phyloP scores from a whole-genome alignment of 306 rosid genomes.

The Adenanthera pavonina region DNA sequence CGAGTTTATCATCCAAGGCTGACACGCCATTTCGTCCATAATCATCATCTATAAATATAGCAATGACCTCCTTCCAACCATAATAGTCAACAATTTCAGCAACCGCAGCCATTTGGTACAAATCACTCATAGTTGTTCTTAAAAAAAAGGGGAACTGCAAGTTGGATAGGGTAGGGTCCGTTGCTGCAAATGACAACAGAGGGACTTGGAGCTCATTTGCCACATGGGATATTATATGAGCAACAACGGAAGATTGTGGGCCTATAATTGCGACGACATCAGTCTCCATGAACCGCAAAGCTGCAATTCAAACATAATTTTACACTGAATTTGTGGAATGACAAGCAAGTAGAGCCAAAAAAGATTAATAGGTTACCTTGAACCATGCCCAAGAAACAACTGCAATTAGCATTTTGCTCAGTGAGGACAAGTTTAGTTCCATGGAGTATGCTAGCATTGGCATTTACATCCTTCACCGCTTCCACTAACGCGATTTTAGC shows the following conservation, averaged over 20 bases:
- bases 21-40: slow-evolving; percentile 82
- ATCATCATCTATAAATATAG: slow-evolving; percentile 83
- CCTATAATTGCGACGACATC: slow-evolving; percentile 79
- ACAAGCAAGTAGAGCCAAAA: not conserved
- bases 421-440: slow-evolving; percentile 58
- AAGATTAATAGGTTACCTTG: slow-evolving; percentile 57
- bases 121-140: slow-evolving; percentile 80
- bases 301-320: slow-evolving; percentile 51
- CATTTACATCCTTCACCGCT: slow-evolving; percentile 86
- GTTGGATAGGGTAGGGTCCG: slow-evolving; percentile 89
- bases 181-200: slow-evolving; percentile 83
- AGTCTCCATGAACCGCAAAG: slow-evolving; percentile 88
- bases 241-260: slow-evolving; percentile 94
- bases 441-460: slow-evolving; percentile 63
- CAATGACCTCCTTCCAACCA: slow-evolving; percentile 86
- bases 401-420: slow-evolving; percentile 70
- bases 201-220: slow-evolving; percentile 93
- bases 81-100: slow-evolving; percentile 74
- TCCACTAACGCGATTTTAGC: slow-evolving; percentile 81
- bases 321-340: not conserved
- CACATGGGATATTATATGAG: slow-evolving; percentile 82
- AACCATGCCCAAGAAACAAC: slow-evolving; percentile 84
- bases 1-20: slow-evolving; percentile 70
- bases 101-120: slow-evolving; percentile 85
- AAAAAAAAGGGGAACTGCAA: slow-evolving; percentile 87